Evolutionary conservation across 768 basidiomycete species (phyloP).

Genomic region (Botryobasidium botryosum): DNA sequence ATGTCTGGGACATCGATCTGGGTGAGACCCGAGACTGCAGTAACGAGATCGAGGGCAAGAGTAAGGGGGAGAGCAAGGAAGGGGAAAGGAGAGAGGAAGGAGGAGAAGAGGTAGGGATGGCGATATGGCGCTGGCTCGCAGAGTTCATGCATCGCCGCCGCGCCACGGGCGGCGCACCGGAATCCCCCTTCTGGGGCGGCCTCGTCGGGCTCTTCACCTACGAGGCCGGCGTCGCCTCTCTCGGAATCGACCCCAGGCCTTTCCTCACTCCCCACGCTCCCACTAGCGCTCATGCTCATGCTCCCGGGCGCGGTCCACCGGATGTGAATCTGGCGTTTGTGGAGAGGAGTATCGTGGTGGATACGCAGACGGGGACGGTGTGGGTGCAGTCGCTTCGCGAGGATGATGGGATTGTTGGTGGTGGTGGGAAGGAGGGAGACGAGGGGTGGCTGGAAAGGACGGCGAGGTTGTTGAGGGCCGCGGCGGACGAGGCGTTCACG

Average conservation of each 20-base stretch:
- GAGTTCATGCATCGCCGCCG: conserved; percentile 45
- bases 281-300: conserved; percentile 24
- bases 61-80: too few relatives aligned
- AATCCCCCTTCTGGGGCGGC: conserved; percentile 73
- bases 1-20: too few relatives aligned
- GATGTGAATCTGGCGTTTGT: conserved; percentile 66
- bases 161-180: conserved; percentile 26
- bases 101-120: too few relatives aligned
- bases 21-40: too few relatives aligned
- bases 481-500: not conserved
- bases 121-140: conserved; percentile 64
- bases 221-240: conserved; percentile 48
- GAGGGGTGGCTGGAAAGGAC: conserved; percentile 33
- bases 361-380: conserved; percentile 30
- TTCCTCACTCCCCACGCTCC: too few relatives aligned
- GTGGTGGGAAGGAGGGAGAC: conserved; percentile 22
- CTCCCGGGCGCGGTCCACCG: conserved; percentile 28
- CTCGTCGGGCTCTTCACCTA: conserved; percentile 64
- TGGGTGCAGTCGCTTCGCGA: conserved; percentile 51
- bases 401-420: conserved; percentile 25
- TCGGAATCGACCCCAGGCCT: conserved; percentile 24
- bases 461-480: not conserved
- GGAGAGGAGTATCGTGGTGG: conserved; percentile 60
- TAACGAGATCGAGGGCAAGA: too few relatives aligned
- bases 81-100: too few relatives aligned